These are phyloP conservation scores for Nitzschia palea DNA, from an alignment of 108 stramenopile genomes.

Conservation along the genomic window DNA sequence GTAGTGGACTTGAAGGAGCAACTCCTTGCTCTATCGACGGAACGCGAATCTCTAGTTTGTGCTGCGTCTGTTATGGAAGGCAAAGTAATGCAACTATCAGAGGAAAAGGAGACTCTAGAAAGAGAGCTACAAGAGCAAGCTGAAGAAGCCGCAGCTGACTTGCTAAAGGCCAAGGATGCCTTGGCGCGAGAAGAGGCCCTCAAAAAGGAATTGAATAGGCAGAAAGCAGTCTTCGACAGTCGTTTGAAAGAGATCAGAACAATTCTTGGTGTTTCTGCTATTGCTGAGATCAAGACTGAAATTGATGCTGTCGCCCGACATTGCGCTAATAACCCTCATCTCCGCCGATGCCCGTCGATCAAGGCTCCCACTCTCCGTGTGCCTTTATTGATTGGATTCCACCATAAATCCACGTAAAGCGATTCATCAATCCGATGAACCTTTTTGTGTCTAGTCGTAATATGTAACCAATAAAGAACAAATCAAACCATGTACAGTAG, in stretches of 20 bases:
- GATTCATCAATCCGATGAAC: background rate
- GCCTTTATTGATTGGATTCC: background rate
- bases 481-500: background rate
- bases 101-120: background rate
- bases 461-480: background rate
- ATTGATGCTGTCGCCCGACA: background rate
- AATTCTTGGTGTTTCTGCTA: slow-evolving; percentile 13
- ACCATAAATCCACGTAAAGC: background rate
- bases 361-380: slow-evolving; percentile 3
- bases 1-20: slow-evolving; percentile 11
- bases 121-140: background rate
- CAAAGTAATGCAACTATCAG: background rate
- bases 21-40: background rate
- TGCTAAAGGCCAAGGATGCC: background rate
- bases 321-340: background rate
- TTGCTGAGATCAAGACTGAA: slow-evolving; percentile 11
- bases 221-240: background rate
- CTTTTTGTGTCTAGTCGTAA: background rate
- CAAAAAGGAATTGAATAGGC: slow-evolving; percentile 1
- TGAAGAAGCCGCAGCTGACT: background rate
- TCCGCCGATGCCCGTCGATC: background rate
- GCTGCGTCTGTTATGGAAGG: background rate
- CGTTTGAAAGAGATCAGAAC: slow-evolving; percentile 13
- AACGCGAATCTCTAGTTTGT: background rate
- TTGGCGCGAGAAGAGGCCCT: background rate